A percentile compares a stretch with the other conserved stretches of the same genome.
Conservation (phyloP, 2,329 filamentous ascomycete species). For the Periconia sp. region DNA sequence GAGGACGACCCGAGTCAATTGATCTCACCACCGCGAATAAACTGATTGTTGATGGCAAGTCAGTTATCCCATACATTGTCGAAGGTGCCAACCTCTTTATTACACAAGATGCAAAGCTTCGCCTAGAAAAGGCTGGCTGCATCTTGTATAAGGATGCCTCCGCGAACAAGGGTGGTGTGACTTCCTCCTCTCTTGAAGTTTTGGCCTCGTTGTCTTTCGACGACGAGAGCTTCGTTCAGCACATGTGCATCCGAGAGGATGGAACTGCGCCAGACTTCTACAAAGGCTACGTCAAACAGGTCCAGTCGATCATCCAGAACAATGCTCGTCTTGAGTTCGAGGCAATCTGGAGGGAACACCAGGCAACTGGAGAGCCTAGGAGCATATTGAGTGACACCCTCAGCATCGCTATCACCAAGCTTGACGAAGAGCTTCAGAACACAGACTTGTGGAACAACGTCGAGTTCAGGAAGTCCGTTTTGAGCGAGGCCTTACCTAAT, state of each 20-base stretch:
- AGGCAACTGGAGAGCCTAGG: constrained; percentile 77
- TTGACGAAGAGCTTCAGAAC: constrained; percentile 94
- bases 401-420: constrained; percentile 89
- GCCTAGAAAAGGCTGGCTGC: constrained; percentile 92
- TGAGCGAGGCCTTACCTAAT: constrained; percentile 84
- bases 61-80: constrained; percentile 89
- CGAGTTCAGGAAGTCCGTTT: constrained; percentile 75
- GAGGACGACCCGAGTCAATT: constrained; percentile 94
- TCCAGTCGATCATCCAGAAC: constrained; percentile 87
- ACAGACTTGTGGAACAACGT: constrained; percentile 90
- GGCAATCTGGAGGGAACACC: constrained; percentile 95
- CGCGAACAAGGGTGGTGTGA: constrained; percentile 98
- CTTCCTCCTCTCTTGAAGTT: constrained; percentile 94
- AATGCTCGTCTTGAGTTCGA: constrained; percentile 96
- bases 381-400: constrained; percentile 92
- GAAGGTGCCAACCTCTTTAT: constrained; percentile 99
- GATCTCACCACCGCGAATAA: constrained; percentile 86
- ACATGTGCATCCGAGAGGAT: constrained; percentile 88
- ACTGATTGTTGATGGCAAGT: constrained; percentile 89
- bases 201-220: constrained; percentile 94
- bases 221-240: constrained; percentile 81
- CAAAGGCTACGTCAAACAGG: constrained; percentile 86
- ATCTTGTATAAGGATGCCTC: constrained; percentile 97
- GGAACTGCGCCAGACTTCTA: constrained; percentile 89
- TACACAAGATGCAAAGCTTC: constrained; percentile 95